Evolutionary conservation across 2,329 filamentous ascomycete genomes (phyloP).

Genomic region (Fusarium circinatum): DNA sequence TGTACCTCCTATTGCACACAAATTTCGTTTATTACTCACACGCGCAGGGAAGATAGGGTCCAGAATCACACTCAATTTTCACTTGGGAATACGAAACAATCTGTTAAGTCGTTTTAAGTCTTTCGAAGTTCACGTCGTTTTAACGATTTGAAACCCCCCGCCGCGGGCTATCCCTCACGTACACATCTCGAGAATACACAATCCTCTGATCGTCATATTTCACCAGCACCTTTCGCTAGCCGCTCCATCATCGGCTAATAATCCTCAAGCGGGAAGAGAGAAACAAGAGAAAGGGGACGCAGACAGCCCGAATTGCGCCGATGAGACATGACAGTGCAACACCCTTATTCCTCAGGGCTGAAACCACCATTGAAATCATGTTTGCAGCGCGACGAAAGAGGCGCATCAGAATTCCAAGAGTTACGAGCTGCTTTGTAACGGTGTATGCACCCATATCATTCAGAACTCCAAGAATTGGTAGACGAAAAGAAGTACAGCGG

Average conservation of each 20-base stretch:
- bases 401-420: not conserved
- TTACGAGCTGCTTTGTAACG: not conserved
- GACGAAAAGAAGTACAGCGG: conserved; percentile 18
- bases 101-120: conserved; percentile 43
- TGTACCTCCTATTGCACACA: not conserved
- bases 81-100: conserved; percentile 36
- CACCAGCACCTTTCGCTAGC: not conserved
- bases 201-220: conserved; percentile 10
- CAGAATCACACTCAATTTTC: not conserved
- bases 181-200: conserved; percentile 10
- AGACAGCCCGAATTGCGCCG: not conserved
- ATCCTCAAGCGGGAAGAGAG: not conserved
- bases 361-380: conserved; percentile 5
- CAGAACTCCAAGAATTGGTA: conserved; percentile 14
- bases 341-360: conserved; percentile 4
- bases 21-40: not conserved
- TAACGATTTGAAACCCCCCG: conserved; percentile 29
- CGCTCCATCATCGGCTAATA: not conserved
- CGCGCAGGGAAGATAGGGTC: not conserved
- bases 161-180: not conserved
- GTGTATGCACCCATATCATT: conserved; percentile 1
- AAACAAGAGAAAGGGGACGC: not conserved
- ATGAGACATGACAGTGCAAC: not conserved
- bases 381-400: conserved; percentile 5
- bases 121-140: conserved; percentile 30